phyloP scores from a whole-genome alignment of 1,284 basidiomycete genomes.

The Singerocomus rubriflavus region DNA sequence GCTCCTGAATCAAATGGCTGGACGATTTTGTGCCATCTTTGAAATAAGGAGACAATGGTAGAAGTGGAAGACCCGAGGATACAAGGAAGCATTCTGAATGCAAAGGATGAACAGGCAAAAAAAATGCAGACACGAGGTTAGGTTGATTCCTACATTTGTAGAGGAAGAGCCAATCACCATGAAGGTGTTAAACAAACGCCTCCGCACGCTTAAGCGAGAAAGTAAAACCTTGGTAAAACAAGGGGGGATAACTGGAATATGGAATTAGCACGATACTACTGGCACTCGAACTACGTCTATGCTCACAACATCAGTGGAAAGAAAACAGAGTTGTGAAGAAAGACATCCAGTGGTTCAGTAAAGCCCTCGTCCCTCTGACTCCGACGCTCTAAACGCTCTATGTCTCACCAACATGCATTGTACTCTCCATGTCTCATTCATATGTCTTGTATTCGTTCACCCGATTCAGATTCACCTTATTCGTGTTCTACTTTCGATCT shows the following conservation, averaged over 20 bases:
- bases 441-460: no score
- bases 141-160: constrained; percentile 12
- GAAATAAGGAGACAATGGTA: constrained; percentile 56
- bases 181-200: background rate
- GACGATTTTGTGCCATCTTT: constrained; percentile 56
- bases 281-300: constrained; percentile 1
- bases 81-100: constrained; percentile 70
- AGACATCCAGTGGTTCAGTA: constrained; percentile 71
- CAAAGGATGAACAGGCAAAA: background rate
- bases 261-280: constrained; percentile 8
- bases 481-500: no score
- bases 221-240: constrained; percentile 21
- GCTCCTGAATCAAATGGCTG: constrained; percentile 59
- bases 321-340: constrained; percentile 68
- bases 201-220: background rate
- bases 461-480: no score
- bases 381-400: no score
- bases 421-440: no score
- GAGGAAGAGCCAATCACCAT: constrained; percentile 16
- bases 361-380: no score
- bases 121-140: background rate
- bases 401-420: no score
- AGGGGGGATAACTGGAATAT: constrained; percentile 18
- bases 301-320: constrained; percentile 40
- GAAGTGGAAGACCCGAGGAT: constrained; percentile 58